These are phyloP conservation scores for Starmerella bacillaris DNA, from an alignment of 805 yeast genomes.

Conservation along the genomic window DNA sequence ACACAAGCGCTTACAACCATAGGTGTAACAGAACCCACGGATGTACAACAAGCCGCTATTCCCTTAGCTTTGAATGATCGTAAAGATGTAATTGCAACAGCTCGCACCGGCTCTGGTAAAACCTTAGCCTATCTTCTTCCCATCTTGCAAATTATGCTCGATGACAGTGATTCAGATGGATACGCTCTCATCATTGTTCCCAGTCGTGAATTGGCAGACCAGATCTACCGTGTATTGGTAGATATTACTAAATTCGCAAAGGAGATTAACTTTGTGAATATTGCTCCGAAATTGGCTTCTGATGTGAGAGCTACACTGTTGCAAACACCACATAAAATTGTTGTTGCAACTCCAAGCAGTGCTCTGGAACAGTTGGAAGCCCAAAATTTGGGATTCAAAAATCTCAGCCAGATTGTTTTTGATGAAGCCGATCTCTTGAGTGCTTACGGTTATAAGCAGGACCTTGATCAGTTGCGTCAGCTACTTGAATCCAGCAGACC, in stretches of 20 bases:
- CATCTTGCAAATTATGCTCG: slow-evolving; percentile 58
- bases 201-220: slow-evolving; percentile 77
- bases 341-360: slow-evolving; percentile 76
- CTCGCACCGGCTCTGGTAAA: slow-evolving; percentile 91
- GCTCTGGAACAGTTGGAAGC: slow-evolving; percentile 34
- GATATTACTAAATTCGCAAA: slow-evolving; percentile 55
- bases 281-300: slow-evolving; percentile 44
- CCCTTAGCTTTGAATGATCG: slow-evolving; percentile 80
- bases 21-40: slow-evolving; percentile 73
- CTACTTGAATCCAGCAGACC: slow-evolving; percentile 34
- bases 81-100: slow-evolving; percentile 82
- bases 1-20: slow-evolving; percentile 64
- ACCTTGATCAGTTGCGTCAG: slow-evolving; percentile 46
- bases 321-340: slow-evolving; percentile 56
- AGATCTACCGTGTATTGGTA: slow-evolving; percentile 54
- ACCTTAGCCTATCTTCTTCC: slow-evolving; percentile 85
- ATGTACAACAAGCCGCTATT: slow-evolving; percentile 79
- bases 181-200: slow-evolving; percentile 68
- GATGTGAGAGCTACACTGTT: slow-evolving; percentile 55
- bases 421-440: slow-evolving; percentile 89
- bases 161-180: slow-evolving; percentile 22
- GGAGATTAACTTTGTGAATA: slow-evolving; percentile 44
- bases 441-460: slow-evolving; percentile 82
- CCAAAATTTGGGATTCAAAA: slow-evolving; percentile 33
- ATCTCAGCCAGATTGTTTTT: slow-evolving; percentile 55